phyloP scores from a whole-genome alignment of 345 rosid species.

The Fremontodendron californicum region DNA sequence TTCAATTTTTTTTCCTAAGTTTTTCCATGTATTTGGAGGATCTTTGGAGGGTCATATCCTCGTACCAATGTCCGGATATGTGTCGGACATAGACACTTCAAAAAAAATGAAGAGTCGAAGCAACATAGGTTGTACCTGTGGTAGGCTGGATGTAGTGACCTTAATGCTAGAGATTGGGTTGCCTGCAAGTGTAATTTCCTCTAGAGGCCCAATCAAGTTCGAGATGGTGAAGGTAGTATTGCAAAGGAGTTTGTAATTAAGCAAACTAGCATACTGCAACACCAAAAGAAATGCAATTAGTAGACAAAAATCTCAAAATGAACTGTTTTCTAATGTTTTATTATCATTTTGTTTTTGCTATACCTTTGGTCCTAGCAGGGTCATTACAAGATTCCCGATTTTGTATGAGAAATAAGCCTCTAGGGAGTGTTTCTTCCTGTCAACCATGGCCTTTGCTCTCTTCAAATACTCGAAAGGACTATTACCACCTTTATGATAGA shows the following conservation, averaged over 20 bases:
- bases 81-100: too few species aligned
- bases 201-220: constrained; percentile 48
- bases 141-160: constrained; percentile 35
- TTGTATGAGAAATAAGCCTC: constrained; percentile 54
- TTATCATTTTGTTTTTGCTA: background rate
- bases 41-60: too few species aligned
- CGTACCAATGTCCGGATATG: too few species aligned
- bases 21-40: too few species aligned
- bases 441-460: constrained; percentile 47
- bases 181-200: constrained; percentile 41
- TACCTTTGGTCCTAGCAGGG: constrained; percentile 45
- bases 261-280: constrained; percentile 39
- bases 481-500: constrained; percentile 22
- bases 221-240: constrained; percentile 54
- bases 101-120: too few species aligned
- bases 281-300: background rate
- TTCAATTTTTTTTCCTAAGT: too few species aligned
- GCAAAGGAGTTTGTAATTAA: constrained; percentile 47
- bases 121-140: constrained; percentile 48
- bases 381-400: constrained; percentile 37
- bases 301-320: too few species aligned
- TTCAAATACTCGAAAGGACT: constrained; percentile 41
- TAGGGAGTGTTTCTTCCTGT: constrained; percentile 42
- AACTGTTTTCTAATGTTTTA: background rate
- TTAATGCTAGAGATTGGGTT: constrained; percentile 42